Conservation (phyloP, 768 basidiomycete genomes). For the Udeniomyces megalosporus region DNA sequence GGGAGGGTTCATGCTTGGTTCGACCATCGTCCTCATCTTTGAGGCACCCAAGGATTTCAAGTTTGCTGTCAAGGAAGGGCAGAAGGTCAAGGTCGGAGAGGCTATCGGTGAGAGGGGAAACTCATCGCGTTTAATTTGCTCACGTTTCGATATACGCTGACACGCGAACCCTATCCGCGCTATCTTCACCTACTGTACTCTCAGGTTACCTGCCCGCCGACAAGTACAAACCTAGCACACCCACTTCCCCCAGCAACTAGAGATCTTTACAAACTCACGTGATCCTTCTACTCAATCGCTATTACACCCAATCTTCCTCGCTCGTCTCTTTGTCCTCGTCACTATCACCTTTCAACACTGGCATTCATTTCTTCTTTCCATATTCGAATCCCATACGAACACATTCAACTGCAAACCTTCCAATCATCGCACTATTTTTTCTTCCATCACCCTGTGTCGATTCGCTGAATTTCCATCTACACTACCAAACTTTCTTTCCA, state of each 20-base stretch:
- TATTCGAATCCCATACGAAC: no score
- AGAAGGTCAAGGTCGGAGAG: constrained; percentile 78
- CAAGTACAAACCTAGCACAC: no score
- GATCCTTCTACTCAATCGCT: no score
- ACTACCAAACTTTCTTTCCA: no score
- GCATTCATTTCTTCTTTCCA: background rate
- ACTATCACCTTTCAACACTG: background rate
- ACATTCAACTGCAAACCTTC: no score
- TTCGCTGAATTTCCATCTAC: no score
- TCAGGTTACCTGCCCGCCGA: background rate
- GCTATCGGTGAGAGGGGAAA: constrained; percentile 52
- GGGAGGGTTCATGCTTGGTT: constrained; percentile 91
- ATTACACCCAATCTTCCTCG: background rate
- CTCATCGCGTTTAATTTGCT: background rate
- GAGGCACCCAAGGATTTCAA: constrained; percentile 77
- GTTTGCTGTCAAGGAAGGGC: constrained; percentile 57
- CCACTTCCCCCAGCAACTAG: no score
- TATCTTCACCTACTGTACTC: background rate
- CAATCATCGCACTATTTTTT: no score
- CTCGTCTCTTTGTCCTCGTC: background rate
- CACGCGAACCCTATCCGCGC: background rate
- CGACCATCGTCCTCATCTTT: constrained; percentile 90
- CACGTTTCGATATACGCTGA: background rate
- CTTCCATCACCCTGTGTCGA: no score
- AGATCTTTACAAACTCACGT: no score